These are phyloP conservation scores for Epicoccum sorghinum DNA, from an alignment of 2,329 filamentous ascomycete genomes.

Conservation along the genomic window DNA sequence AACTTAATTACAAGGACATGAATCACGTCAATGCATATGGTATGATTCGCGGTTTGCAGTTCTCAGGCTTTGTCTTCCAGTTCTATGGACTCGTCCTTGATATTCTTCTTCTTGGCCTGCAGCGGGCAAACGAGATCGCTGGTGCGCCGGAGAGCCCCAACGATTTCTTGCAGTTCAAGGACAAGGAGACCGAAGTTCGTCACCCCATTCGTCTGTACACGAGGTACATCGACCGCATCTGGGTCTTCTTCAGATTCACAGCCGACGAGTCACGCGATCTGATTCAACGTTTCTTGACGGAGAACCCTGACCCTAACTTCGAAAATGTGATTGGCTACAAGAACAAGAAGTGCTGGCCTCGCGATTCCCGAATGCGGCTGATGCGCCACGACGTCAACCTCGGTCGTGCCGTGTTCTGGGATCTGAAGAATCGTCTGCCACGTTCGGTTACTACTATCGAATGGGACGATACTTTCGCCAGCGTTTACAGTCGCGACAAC, in stretches of 20 bases:
- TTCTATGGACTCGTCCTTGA: constrained; percentile 97
- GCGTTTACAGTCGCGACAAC: constrained; percentile 97
- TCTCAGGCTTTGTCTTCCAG: constrained; percentile 98
- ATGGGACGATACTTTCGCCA: constrained; percentile 98
- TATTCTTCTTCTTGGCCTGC: constrained; percentile 85
- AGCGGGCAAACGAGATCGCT: constrained; percentile 97
- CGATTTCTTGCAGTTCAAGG: constrained; percentile 96
- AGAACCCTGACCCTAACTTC: constrained; percentile 98
- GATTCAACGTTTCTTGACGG: constrained; percentile 96
- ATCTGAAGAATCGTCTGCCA: constrained; percentile 94
- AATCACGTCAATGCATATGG: constrained; percentile 99
- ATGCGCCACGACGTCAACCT: constrained; percentile 99
- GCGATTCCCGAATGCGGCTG: constrained; percentile 94
- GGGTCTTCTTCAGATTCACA: constrained; percentile 94
- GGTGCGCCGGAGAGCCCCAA: constrained; percentile 93
- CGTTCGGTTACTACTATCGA: constrained; percentile 96
- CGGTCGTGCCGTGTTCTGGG: constrained; percentile 97
- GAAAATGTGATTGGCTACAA: constrained; percentile 99
- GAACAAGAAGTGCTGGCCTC: constrained; percentile 99
- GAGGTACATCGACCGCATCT: constrained; percentile 96
- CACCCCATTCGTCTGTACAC: constrained; percentile 98
- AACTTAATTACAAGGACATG: constrained; percentile 99
- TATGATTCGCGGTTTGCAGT: constrained; percentile 96
- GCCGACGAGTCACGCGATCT: constrained; percentile 94
- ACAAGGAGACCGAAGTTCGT: constrained; percentile 86